A percentile compares a stretch with the other conserved stretches of the same genome.
These are phyloP conservation scores for Immersiella caudata DNA, from an alignment of 495 filamentous ascomycete species.

Conservation along the genomic window DNA sequence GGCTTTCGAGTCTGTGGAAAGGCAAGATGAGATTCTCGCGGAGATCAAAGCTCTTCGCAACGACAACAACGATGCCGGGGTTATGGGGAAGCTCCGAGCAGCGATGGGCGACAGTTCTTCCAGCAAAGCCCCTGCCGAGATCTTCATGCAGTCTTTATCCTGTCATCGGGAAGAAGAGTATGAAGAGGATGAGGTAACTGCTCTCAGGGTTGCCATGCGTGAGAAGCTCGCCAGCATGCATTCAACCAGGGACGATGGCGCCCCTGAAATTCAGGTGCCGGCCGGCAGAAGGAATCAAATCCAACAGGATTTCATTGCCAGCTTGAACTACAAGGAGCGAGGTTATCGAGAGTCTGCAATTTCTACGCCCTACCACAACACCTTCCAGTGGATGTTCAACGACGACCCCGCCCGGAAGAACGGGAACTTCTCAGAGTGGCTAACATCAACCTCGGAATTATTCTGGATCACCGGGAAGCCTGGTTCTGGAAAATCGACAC, in stretches of 20 bases:
- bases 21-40: neutral
- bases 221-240: neutral
- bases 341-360: slow-evolving; percentile 10
- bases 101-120: too few species aligned
- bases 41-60: slow-evolving; percentile 2
- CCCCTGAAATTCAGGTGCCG: neutral
- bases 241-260: too few species aligned
- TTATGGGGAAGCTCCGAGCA: neutral
- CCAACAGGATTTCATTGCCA: neutral
- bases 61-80: neutral
- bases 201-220: neutral
- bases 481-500: too few species aligned
- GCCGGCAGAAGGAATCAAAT: neutral
- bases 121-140: neutral
- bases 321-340: slow-evolving; percentile 6
- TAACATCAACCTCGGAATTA: neutral
- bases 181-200: neutral
- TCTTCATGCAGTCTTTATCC: neutral
- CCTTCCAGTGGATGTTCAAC: slow-evolving; percentile 6
- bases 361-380: slow-evolving; percentile 4
- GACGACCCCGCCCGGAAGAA: neutral
- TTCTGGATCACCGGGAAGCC: slow-evolving; percentile 18
- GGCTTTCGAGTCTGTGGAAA: neutral
- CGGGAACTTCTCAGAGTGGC: slow-evolving; percentile 7
- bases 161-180: neutral